A percentile compares a stretch with the other conserved stretches of the same genome.
phyloP scores from a whole-genome alignment of 2,329 filamentous ascomycete genomes.

The Aureobasidium zeae region DNA sequence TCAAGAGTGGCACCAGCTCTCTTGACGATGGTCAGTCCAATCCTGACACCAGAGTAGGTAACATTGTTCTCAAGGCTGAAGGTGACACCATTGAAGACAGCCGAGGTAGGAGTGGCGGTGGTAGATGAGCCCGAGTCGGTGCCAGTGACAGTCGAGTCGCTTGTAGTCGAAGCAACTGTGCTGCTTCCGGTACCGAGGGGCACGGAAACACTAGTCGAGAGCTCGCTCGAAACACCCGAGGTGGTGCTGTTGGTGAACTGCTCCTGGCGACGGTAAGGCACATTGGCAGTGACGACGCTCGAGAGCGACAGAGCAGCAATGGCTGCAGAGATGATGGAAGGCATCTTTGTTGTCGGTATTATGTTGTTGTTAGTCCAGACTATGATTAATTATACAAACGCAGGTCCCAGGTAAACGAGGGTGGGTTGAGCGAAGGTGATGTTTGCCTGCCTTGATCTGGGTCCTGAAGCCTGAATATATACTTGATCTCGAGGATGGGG shows the following conservation, averaged over 20 bases:
- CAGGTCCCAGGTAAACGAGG: constrained; percentile 4
- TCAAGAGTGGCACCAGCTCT: too few relatives aligned
- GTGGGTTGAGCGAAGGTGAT: not conserved
- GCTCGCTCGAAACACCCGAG: not conserved
- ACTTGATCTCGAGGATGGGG: not conserved
- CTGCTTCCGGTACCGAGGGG: constrained; percentile 3
- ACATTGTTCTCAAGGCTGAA: not conserved
- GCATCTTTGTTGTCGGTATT: constrained; percentile 4
- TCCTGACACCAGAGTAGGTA: not conserved
- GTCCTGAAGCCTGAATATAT: constrained; percentile 11
- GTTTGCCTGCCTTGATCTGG: constrained; percentile 1
- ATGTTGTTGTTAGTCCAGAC: constrained; percentile 1
- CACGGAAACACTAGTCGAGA: not conserved
- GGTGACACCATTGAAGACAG: not conserved
- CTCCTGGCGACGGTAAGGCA: constrained; percentile 9
- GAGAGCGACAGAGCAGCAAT: constrained; percentile 14
- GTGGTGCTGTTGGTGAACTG: constrained; percentile 1
- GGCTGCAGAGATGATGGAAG: constrained; percentile 11
- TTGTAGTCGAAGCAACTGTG: not conserved
- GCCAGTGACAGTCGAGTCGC: not conserved
- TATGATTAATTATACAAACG: constrained; percentile 11
- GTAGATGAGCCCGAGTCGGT: not conserved
- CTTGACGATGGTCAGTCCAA: not conserved
- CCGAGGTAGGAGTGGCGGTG: not conserved
- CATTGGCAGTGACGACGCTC: constrained; percentile 6